Evolutionary conservation across 306 rosid species (phyloP).

Genomic region (Prosopis cineraria): DNA sequence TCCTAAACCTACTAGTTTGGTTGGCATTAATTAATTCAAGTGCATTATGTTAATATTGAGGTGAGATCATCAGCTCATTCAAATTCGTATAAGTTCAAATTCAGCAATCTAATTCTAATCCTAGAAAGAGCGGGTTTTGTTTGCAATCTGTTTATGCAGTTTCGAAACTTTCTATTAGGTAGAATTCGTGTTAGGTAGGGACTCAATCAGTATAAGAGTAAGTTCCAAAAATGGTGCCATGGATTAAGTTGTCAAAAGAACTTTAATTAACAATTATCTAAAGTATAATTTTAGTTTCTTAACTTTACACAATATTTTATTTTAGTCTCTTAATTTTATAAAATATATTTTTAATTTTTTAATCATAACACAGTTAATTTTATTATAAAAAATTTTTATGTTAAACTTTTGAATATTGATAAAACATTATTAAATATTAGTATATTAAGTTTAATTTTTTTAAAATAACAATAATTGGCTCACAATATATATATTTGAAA

Average conservation of each 20-base stretch:
- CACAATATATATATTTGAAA: too few species aligned
- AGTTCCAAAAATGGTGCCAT: constrained; percentile 23
- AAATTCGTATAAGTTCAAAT: constrained; percentile 13
- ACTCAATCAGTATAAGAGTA: neutral
- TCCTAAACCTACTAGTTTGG: constrained; percentile 23
- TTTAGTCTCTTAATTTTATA: too few species aligned
- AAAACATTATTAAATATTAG: too few species aligned
- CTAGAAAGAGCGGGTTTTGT: neutral
- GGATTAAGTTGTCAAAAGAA: neutral
- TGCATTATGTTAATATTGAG: neutral
- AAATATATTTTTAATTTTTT: too few species aligned
- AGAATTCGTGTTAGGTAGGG: neutral
- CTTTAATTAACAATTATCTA: too few species aligned
- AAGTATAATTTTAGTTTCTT: too few species aligned
- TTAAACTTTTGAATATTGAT: too few species aligned
- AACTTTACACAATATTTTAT: too few species aligned
- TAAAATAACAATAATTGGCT: too few species aligned
- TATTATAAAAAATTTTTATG: too few species aligned
- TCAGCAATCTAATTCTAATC: constrained; percentile 12
- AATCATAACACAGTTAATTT: too few species aligned
- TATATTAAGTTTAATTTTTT: too few species aligned
- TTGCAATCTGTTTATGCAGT: neutral
- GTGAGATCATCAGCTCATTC: constrained; percentile 21
- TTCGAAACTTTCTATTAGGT: neutral
- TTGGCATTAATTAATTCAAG: constrained; percentile 22